Base-by-base conservation (phyloP, 306 rosid species). In the Fragaria iinumae region DNA sequence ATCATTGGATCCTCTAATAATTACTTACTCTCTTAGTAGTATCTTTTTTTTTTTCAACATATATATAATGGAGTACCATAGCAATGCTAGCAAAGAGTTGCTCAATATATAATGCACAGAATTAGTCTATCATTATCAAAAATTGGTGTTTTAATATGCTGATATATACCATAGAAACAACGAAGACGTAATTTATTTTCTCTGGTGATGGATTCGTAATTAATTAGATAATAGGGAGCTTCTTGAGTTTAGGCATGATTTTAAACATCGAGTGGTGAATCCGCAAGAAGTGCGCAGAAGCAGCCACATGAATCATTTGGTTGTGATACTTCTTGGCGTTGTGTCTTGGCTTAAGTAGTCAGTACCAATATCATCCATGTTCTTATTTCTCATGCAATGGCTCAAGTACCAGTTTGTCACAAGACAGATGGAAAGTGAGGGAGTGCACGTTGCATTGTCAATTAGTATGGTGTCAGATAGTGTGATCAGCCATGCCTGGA, bases 361-460 rank as follows among this genome's bases (percentile, higher is more conserved):
- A 21, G 47, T 14, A 6, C 27, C 60, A 70, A 48, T 11, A 48
- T 11, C 45, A 49, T 71, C 9, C 44, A 49, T 29, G 41, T 48
- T 71, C 25, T 48, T 48, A 32, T 2, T 29, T 57, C 64, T 57
- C 34, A 57, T 56, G 38, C 38, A 3, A 34, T 34, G 38, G 38
- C 38, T 17, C 13, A 13, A 10, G 16, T 25, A 29, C 52, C 66
- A 73, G 53, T 18, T 67, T 72, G 84, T 64, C 77, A 80, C 45
- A 25, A 66, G 84, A 84, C 83, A 83, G 80, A 67, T 72, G 79
- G 83, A 83, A 82, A 83, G 90, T 11, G 73, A 43, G 50, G 65
- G 53, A 77, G 69, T 69, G 85, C 92, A 85, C 86, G 92, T 86
- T 88, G 76, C 81, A 79, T 68, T 88, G 89, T 85, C 81, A 85